Conservation (phyloP, 1,284 basidiomycete genomes). For the Cryptococcus sp. region DNA sequence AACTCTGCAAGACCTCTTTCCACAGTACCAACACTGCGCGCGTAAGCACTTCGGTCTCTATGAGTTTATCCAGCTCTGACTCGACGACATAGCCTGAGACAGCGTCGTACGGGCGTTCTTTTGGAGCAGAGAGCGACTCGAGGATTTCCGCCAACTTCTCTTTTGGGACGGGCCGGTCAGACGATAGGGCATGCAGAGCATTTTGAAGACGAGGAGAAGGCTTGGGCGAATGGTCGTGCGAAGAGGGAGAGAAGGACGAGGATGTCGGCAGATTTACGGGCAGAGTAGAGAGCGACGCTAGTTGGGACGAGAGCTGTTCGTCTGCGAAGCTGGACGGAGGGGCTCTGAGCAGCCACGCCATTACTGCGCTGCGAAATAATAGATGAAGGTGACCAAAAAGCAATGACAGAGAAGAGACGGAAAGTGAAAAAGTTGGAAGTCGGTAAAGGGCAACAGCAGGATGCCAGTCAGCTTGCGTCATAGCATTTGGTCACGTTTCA, state of each 20-base stretch:
- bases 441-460: too few species aligned
- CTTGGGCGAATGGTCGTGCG: slow-evolving; percentile 10
- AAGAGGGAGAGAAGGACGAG: slow-evolving; percentile 10
- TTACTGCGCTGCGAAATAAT: slow-evolving; percentile 5
- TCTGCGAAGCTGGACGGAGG: slow-evolving; percentile 42
- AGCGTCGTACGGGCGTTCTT: background rate
- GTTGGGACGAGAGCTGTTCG: slow-evolving; percentile 44
- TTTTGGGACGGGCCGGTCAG: slow-evolving; percentile 27
- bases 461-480: too few species aligned
- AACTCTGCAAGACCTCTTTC: slow-evolving; percentile 46
- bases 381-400: slow-evolving; percentile 14
- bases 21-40: slow-evolving; percentile 50
- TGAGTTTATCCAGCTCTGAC: slow-evolving; percentile 32
- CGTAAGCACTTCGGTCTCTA: slow-evolving; percentile 46
- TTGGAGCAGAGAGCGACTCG: slow-evolving; percentile 15
- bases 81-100: slow-evolving; percentile 7
- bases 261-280: slow-evolving; percentile 34
- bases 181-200: slow-evolving; percentile 40
- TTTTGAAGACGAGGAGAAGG: slow-evolving; percentile 26
- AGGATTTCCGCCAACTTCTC: slow-evolving; percentile 37
- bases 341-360: slow-evolving; percentile 1
- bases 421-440: too few species aligned
- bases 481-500: too few species aligned
- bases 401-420: too few species aligned
- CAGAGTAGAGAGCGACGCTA: slow-evolving; percentile 47